Evolutionary conservation across 2,329 filamentous ascomycete species (phyloP), one percentile per base, ranked within the genome.

Genomic region (Bipolaris victoriae): DNA sequence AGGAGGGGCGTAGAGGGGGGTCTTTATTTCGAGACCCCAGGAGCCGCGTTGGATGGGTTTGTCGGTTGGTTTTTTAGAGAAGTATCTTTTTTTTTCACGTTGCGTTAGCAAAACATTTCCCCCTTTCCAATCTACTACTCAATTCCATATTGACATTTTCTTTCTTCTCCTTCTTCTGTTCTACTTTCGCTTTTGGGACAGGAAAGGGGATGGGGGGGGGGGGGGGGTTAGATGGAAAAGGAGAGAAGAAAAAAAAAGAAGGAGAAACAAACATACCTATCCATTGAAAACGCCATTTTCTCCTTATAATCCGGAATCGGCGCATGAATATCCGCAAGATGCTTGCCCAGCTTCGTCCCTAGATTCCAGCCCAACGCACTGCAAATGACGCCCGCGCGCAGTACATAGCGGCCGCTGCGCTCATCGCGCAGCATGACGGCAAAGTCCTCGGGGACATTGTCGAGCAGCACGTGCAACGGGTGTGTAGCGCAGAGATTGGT

Each of bases 261-360:
- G 44, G 6, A 5, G 50, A 83, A 83, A 2, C 6, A 16, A 29
- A 22, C 45, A 24, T 77, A 91, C 85, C 90, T 83, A 68, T 96
- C 91, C 89, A 96, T 93, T 39, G 89, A 92, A 62, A 92, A 90
- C 36, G 89, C 85, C 89, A 96, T 92, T 79, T 93, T 96, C 72
- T 91, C 88, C 64, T 90, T 90, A 74, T 94, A 96, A 67, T 95
- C 90, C 0, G 92, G 91, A 20, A 96, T 89, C 0, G 84, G 82
- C 1, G 77, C 77, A 70, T 96, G 92, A 58, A 96, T 94, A 55
- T 87, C 83, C 10, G 87, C 81, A 13, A 96, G 78, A 20, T 83
- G 83, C 63, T 88, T 76, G 0, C 90, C 90, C 52, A 95, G 87
- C 78, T 96, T 95, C 22, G 83, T 84, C 0, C 81, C 84, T 0